Evolutionary conservation across 108 stramenopile species (phyloP).

Genomic region (Pseudonitzschia multistriata): DNA sequence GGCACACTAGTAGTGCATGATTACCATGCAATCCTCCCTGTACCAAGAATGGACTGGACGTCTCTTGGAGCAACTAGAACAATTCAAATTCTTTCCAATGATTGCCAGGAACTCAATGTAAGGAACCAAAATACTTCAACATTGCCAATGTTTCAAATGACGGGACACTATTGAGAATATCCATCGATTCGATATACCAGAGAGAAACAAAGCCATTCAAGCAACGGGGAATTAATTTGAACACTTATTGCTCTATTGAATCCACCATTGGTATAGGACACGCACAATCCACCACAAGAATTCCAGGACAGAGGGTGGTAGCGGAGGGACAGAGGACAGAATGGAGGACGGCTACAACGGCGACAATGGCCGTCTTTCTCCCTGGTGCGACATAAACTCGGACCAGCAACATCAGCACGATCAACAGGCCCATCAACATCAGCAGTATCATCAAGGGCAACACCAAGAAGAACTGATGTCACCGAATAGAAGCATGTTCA

Average conservation of each 20-base stretch:
- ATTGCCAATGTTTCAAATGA: not conserved
- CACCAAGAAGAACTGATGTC: not conserved
- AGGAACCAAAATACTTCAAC: not conserved
- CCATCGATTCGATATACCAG: not conserved
- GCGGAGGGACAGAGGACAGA: not conserved
- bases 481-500: not conserved
- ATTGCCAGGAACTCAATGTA: not conserved
- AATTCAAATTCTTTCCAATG: not conserved
- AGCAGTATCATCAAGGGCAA: not conserved
- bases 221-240: too few relatives aligned
- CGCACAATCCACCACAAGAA: not conserved
- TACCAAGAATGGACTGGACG: not conserved
- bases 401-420: not conserved
- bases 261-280: not conserved
- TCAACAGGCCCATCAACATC: not conserved
- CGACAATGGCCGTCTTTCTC: not conserved
- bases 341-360: not conserved
- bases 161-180: too few relatives aligned
- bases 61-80: not conserved
- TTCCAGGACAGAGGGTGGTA: not conserved
- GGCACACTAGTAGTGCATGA: not conserved
- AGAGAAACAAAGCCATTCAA: too few relatives aligned
- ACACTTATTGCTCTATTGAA: too few relatives aligned
- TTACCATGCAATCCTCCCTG: not conserved
- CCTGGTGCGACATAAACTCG: not conserved